Percentiles rank a stretch among this genome's conserved stretches.
phyloP scores from a whole-genome alignment of 306 rosid species.

The Ochetophila trinervis region DNA sequence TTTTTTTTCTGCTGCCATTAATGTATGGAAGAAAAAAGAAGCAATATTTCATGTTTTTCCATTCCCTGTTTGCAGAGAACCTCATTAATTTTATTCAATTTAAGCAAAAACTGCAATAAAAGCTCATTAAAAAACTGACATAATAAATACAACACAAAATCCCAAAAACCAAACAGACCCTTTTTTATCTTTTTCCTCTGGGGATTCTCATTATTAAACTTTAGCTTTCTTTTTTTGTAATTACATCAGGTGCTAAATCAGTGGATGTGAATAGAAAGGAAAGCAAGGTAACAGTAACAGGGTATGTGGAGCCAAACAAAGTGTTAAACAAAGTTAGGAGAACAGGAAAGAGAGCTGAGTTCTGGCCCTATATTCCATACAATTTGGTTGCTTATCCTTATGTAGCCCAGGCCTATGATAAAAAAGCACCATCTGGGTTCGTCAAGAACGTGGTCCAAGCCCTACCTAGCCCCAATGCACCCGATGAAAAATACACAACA shows the following conservation, averaged over 20 bases:
- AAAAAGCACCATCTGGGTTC: conserved; percentile 82
- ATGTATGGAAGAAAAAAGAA: neutral
- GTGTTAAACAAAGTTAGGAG: conserved; percentile 71
- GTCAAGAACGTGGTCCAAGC: conserved; percentile 65
- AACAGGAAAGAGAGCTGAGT: conserved; percentile 85
- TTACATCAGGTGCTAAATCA: conserved; percentile 51
- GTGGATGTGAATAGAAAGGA: conserved; percentile 75
- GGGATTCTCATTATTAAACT: no score
- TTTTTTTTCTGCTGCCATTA: neutral
- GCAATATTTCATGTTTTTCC: no score
- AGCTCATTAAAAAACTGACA: neutral
- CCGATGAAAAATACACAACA: conserved; percentile 51
- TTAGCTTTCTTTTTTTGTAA: no score
- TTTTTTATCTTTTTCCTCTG: neutral
- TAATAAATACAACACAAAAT: neutral
- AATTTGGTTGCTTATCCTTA: conserved; percentile 88
- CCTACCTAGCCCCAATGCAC: conserved; percentile 43
- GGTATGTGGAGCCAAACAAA: conserved; percentile 80
- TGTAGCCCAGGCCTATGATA: conserved; percentile 78
- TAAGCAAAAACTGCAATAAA: neutral
- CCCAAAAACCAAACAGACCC: neutral
- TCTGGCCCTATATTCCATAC: conserved; percentile 91
- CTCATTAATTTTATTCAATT: neutral
- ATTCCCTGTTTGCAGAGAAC: neutral
- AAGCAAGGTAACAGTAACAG: conserved; percentile 65